Conservation (phyloP, 495 filamentous ascomycete genomes). For the Neurospora sp. region DNA sequence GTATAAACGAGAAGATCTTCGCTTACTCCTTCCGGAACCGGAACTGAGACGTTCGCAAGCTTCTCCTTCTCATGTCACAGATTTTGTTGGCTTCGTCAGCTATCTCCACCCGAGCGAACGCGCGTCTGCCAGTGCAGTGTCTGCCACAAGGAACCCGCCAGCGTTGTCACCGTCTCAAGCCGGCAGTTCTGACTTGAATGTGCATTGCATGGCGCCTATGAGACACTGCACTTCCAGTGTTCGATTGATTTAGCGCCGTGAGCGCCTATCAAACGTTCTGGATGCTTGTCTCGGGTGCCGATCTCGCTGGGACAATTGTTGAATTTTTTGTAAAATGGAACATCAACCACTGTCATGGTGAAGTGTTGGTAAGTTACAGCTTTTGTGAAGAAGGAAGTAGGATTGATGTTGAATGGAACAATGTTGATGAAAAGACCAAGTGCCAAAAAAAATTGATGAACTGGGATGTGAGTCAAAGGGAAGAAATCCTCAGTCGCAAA, state of each 20-base stretch:
- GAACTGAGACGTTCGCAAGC: background rate
- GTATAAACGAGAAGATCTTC: background rate
- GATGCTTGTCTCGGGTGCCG: background rate
- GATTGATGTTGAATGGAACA: background rate
- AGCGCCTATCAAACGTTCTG: background rate
- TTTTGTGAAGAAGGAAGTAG: background rate
- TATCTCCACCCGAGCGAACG: background rate
- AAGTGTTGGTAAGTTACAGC: background rate
- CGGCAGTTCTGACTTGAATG: background rate
- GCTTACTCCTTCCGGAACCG: background rate
- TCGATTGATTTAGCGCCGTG: background rate
- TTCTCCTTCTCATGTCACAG: background rate
- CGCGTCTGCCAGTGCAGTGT: background rate
- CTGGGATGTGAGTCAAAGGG: background rate
- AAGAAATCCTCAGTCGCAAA: background rate
- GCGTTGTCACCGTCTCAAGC: background rate
- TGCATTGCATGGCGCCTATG: background rate
- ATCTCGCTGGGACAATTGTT: background rate
- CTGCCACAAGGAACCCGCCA: background rate
- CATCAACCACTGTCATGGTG: background rate
- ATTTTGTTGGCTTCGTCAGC: background rate
- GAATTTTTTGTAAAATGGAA: background rate
- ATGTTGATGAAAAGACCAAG: background rate
- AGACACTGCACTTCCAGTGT: background rate
- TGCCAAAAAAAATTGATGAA: background rate